phyloP scores from a whole-genome alignment of 345 rosid species.

The Salix viminalis region DNA sequence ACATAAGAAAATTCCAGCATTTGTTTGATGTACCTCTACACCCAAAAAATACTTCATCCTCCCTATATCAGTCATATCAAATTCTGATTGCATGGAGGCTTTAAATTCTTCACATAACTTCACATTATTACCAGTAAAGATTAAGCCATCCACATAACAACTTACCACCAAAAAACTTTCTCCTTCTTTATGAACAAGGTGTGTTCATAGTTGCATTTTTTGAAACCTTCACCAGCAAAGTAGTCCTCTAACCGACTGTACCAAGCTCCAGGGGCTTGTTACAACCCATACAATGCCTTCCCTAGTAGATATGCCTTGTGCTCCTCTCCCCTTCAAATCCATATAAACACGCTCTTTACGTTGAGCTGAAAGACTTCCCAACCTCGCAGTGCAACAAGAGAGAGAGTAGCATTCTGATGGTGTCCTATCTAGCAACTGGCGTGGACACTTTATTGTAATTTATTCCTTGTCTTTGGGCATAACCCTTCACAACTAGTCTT shows the following conservation, averaged over 20 bases:
- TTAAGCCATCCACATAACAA: slow-evolving; percentile 6
- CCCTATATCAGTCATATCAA: too few relatives aligned
- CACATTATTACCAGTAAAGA: not conserved
- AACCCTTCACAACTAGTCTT: slow-evolving; percentile 1
- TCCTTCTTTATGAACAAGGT: not conserved
- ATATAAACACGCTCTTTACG: not conserved
- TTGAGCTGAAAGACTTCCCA: not conserved
- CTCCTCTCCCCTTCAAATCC: not conserved
- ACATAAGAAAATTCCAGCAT: too few relatives aligned
- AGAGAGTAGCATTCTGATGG: not conserved
- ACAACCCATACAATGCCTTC: not conserved
- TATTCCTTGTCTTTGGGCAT: not conserved
- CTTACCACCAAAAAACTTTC: not conserved
- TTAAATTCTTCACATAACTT: not conserved
- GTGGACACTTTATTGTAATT: not conserved
- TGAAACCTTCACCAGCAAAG: not conserved
- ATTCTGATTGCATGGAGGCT: not conserved
- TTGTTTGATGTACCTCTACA: too few relatives aligned
- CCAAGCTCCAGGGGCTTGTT: not conserved
- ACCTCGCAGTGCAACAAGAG: not conserved
- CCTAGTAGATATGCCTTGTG: not conserved
- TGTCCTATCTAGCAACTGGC: not conserved
- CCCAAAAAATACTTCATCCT: too few relatives aligned
- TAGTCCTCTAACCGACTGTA: not conserved
- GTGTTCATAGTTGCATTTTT: not conserved